Evolutionary conservation across 2,329 filamentous ascomycete species (phyloP), one percentile per base, ranked within the genome.

Genomic region (Penicillium sp.): DNA sequence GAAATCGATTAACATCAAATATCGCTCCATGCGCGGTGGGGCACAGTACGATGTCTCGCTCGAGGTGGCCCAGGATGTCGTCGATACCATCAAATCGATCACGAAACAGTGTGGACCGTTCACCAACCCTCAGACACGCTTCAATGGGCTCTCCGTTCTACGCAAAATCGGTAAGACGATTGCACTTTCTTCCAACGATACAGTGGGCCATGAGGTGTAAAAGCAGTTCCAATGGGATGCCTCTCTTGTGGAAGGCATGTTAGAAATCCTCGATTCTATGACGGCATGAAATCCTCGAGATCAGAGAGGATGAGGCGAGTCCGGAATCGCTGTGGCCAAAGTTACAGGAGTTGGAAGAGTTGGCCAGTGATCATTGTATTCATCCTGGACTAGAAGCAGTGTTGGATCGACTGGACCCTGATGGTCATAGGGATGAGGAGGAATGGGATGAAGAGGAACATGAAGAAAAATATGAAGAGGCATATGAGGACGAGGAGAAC

Each of bases 91-190:
- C 9, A 4, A 45, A 1, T 9, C 15, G 0, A 62, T 66, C n/a
- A 31, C 33, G 12, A n/a, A 23, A 10, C 17, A 59, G 13, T 64
- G 60, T 49, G 53, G 48, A 2, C 39, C 15, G 8, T 45, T 33
- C 8, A 8, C 47, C 9, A 61, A 29, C 33, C 36, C 56, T 0
- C 33, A 48, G 41, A 65, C 62, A 12, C 61, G 59, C 3, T 33
- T 33, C 8, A 65, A 66, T 55, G 65, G 61, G 3, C 51, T 67
- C 13, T 60, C 58, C 2, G 54, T 56, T 3, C 53, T 65, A 2
- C 56, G 60, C 29, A 65, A 66, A 44, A 65, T 65, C 21, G 65
- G 58, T 13, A 64, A 65, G 58, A 62, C 48, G 2, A 63, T 64
- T 50, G 35, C 38, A 4, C 49, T 64, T 10, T 61, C 53, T 25